A percentile compares a stretch with the other conserved stretches of the same genome.
phyloP scores from a whole-genome alignment of 2,329 filamentous ascomycete species.

The Epichloe glyceriae region DNA sequence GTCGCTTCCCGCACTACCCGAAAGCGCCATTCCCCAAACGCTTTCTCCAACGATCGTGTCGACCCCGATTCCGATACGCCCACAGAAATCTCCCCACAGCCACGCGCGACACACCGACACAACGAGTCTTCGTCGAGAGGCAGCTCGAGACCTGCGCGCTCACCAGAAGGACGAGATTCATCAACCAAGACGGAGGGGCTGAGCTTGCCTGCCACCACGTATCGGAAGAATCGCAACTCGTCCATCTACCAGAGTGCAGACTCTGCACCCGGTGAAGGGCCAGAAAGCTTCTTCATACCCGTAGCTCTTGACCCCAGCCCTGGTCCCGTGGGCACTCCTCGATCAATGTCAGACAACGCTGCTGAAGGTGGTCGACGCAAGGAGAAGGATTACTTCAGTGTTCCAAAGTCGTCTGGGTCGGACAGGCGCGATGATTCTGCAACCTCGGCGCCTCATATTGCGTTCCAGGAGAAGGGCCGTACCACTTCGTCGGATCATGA shows the following conservation, averaged over 20 bases:
- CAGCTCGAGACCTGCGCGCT: conserved; percentile 38
- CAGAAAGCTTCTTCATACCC: conserved; percentile 63
- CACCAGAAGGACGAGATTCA: conserved; percentile 39
- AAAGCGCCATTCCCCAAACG: conserved; percentile 53
- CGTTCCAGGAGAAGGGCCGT: conserved; percentile 74
- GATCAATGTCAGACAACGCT: conserved; percentile 36
- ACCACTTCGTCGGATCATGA: conserved; percentile 43
- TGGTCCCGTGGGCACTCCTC: conserved; percentile 39
- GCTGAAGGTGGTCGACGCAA: conserved; percentile 32
- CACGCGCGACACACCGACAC: conserved; percentile 35
- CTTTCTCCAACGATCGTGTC: conserved; percentile 47
- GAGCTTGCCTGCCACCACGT: conserved; percentile 61
- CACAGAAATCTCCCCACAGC: conserved; percentile 55
- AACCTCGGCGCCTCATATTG: conserved; percentile 70
- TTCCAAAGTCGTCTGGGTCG: conserved; percentile 26
- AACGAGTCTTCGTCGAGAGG: conserved; percentile 43
- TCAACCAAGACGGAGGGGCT: conserved; percentile 41
- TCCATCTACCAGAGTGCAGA: conserved; percentile 43
- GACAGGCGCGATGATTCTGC: conserved; percentile 37
- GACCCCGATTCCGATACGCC: conserved; percentile 52
- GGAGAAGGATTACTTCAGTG: conserved; percentile 48
- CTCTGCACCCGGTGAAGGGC: conserved; percentile 35
- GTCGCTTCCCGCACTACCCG: conserved; percentile 80
- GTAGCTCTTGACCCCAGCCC: conserved; percentile 62
- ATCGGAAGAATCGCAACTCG: conserved; percentile 67